A percentile compares a stretch with the other conserved stretches of the same genome.
These are phyloP conservation scores for Penicillium macrosclerotiorum DNA, from an alignment of 495 filamentous ascomycete genomes.

Conservation along the genomic window DNA sequence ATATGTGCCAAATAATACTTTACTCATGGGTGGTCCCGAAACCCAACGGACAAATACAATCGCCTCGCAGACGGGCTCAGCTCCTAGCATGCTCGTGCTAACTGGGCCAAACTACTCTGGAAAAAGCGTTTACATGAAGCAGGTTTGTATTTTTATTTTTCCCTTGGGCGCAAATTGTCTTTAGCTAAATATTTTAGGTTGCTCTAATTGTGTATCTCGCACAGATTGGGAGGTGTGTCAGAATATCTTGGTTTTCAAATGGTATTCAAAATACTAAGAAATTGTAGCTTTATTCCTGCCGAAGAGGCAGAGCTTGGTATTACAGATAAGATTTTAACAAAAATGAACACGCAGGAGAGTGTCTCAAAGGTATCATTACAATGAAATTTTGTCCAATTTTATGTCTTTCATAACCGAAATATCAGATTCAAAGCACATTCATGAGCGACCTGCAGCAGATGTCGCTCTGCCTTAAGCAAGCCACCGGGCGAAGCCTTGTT, in stretches of 20 bases:
- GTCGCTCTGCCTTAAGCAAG: slow-evolving; percentile 71
- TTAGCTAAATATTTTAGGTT: slow-evolving; percentile 33
- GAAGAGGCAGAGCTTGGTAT: slow-evolving; percentile 75
- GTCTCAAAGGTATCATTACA: slow-evolving; percentile 57
- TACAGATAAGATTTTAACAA: slow-evolving; percentile 89
- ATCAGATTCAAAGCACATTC: slow-evolving; percentile 83
- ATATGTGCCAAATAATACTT: slow-evolving; percentile 81
- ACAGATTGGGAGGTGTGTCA: slow-evolving; percentile 70
- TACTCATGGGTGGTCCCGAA: slow-evolving; percentile 59
- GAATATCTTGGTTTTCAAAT: not conserved
- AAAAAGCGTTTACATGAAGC: slow-evolving; percentile 95
- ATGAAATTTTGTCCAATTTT: not conserved
- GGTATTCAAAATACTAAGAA: slow-evolving; percentile 1
- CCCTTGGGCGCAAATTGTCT: not conserved
- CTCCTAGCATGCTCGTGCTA: slow-evolving; percentile 75
- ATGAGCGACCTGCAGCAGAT: slow-evolving; percentile 91
- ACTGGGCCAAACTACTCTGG: slow-evolving; percentile 97
- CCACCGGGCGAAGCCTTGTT: slow-evolving; percentile 73
- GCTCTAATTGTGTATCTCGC: slow-evolving; percentile 94
- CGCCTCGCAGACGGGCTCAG: slow-evolving; percentile 5
- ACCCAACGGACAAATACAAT: not conserved
- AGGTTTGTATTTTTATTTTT: slow-evolving; percentile 40
- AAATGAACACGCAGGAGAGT: slow-evolving; percentile 83
- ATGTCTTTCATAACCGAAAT: no score
- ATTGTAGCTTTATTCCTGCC: slow-evolving; percentile 75